Percentiles rank a stretch among this genome's conserved stretches.
Evolutionary conservation across 768 basidiomycete genomes (phyloP).

Genomic region (Leccinum disarticulatum): DNA sequence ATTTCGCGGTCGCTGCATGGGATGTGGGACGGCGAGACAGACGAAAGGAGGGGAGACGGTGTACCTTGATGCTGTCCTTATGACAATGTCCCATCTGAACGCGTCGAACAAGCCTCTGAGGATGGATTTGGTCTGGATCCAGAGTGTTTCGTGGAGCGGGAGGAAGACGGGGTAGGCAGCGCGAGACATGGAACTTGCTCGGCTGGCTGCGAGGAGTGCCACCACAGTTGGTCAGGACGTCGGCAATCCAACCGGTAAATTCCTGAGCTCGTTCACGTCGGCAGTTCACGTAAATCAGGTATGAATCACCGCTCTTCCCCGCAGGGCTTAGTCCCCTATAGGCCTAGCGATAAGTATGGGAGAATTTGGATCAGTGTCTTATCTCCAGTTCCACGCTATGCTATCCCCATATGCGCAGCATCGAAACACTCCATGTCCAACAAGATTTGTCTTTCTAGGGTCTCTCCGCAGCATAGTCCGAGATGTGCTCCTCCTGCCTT

Average conservation of each 20-base stretch:
- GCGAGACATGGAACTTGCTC: conserved; percentile 39
- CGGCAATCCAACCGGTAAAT: conserved; percentile 18
- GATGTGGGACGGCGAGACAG: conserved; percentile 11
- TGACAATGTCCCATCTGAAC: conserved; percentile 68
- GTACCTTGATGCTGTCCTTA: conserved; percentile 59
- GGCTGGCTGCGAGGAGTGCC: not conserved
- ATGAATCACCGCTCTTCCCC: not conserved
- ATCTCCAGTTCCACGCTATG: conserved; percentile 1
- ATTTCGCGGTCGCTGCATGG: conserved; percentile 68
- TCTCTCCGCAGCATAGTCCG: not conserved
- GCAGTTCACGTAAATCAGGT: not conserved
- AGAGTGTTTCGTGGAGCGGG: conserved; percentile 56
- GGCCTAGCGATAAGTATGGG: not conserved
- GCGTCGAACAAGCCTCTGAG: conserved; percentile 65
- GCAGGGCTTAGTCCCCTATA: conserved; percentile 1
- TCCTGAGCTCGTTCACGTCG: conserved; percentile 2
- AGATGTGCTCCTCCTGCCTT: conserved; percentile 8
- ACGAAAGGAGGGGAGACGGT: conserved; percentile 13
- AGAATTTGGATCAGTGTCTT: not conserved
- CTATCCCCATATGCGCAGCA: not conserved
- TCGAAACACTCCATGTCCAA: not conserved
- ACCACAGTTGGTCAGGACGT: not conserved
- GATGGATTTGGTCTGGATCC: conserved; percentile 60
- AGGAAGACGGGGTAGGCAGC: conserved; percentile 69
- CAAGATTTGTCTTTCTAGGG: not conserved